Base-by-base conservation (phyloP, 2,329 filamentous ascomycete genomes). In the Sclerotinia glacialis region DNA sequence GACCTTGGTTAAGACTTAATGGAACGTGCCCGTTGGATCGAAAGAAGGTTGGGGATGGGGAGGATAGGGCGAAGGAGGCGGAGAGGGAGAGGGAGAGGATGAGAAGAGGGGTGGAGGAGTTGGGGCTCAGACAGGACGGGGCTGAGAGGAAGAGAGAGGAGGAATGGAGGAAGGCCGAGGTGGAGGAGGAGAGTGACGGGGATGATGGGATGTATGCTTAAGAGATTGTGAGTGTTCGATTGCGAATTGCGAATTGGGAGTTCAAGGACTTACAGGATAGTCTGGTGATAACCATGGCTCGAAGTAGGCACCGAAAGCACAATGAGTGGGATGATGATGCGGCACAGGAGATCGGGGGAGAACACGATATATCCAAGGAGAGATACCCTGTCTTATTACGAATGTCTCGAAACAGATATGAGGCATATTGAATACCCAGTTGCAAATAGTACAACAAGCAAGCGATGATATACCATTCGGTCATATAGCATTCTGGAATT, bases 21-120 rank as follows among this genome's bases (percentile, higher is more conserved):
- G 86, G 86, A 47, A 87, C 81, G 42, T 89, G 86, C 74, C 86
- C 86, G 49, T 79, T 89, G 78, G 88, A 86, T 75, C 78, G 87
- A 68, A 81, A 83, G 74, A 85, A 87, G 72, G 77, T 89, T 77
- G 81, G 64, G 7, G 64, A 65, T 44, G 64, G 64, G 8, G 64
- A 65, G 54, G 72, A 65, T 34, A 65, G 34, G 9, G 34, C 18
- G 8, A 69, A 56, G 65, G 69, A 50, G 69, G 68, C 58, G 70
- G 68, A 64, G 69, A 70, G 46, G 84, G 86, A 70, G 74, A 79
- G 40, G 78, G 82, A 69, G 80, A 81, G 50, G 82, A 83, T 47
- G 84, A 86, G 72, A 75, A 79, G 67, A 78, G 83, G 72, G 79
- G 79, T 40, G 18, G 60, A 50, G 14, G 23, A 14, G 9, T 6